phyloP scores from a whole-genome alignment of 805 yeast genomes.

The Sugiyamaella americana region DNA sequence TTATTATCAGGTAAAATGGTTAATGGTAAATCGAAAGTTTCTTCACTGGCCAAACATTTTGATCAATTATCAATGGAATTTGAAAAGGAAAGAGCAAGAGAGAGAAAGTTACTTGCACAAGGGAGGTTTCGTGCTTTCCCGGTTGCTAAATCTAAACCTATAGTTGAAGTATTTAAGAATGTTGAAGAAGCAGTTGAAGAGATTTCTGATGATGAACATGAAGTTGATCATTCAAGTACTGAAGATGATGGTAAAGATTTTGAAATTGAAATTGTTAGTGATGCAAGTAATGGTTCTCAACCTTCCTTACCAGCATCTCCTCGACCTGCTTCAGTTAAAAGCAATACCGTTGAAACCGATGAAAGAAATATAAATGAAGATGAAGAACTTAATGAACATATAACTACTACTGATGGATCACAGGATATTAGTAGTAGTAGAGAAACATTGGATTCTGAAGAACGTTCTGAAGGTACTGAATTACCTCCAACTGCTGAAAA shows the following conservation, averaged over 20 bases:
- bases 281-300: neutral
- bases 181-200: slow-evolving; percentile 72
- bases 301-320: neutral
- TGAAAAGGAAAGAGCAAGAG: slow-evolving; percentile 77
- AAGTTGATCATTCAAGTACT: neutral
- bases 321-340: slow-evolving; percentile 1
- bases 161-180: slow-evolving; percentile 83
- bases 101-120: slow-evolving; percentile 54
- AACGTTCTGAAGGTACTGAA: neutral
- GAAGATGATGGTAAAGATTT: neutral
- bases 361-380: no score
- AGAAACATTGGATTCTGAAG: slow-evolving; percentile 2
- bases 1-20: slow-evolving; percentile 11
- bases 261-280: neutral
- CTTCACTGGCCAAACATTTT: slow-evolving; percentile 52
- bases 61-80: slow-evolving; percentile 80
- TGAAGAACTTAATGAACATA: neutral
- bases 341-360: neutral
- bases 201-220: slow-evolving; percentile 37
- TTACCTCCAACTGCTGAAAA: slow-evolving; percentile 45
- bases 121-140: slow-evolving; percentile 64
- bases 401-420: slow-evolving; percentile 2
- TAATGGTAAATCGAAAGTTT: slow-evolving; percentile 23
- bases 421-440: neutral
- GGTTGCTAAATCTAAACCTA: slow-evolving; percentile 70